Evolutionary conservation across 805 yeast genomes (phyloP).

Genomic region (Lipomyces yamanashiensis): DNA sequence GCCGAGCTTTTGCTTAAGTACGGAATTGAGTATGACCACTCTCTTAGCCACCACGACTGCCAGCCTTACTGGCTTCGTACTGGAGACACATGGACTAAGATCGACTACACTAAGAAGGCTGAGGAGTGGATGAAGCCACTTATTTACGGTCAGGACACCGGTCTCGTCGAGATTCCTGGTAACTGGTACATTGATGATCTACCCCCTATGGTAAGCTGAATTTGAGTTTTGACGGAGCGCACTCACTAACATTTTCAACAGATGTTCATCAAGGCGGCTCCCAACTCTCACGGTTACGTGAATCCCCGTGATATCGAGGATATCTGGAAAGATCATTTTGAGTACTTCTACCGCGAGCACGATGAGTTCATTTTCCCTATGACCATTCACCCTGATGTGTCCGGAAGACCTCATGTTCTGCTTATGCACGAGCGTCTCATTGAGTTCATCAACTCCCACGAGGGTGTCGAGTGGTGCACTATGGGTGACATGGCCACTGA

Average conservation of each 20-base stretch:
- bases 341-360: conserved; percentile 48
- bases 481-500: conserved; percentile 47
- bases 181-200: conserved; percentile 49
- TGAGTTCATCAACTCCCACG: conserved; percentile 47
- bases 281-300: conserved; percentile 47
- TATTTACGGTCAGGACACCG: conserved; percentile 45
- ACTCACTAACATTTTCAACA: not conserved
- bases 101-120: conserved; percentile 47
- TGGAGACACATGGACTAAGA: conserved; percentile 49
- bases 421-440: conserved; percentile 49
- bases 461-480: conserved; percentile 51
- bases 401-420: conserved; percentile 48
- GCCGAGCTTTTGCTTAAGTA: conserved; percentile 46
- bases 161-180: conserved; percentile 49
- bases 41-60: conserved; percentile 48
- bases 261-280: conserved; percentile 46
- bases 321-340: conserved; percentile 50
- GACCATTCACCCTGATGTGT: conserved; percentile 49
- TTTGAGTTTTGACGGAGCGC: not conserved
- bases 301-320: conserved; percentile 48
- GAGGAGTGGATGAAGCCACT: conserved; percentile 49
- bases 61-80: conserved; percentile 48
- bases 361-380: conserved; percentile 49
- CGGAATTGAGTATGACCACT: conserved; percentile 49
- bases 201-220: conserved; percentile 45